Base-by-base conservation (phyloP, 768 basidiomycete species). In the Lactarius quietus region DNA sequence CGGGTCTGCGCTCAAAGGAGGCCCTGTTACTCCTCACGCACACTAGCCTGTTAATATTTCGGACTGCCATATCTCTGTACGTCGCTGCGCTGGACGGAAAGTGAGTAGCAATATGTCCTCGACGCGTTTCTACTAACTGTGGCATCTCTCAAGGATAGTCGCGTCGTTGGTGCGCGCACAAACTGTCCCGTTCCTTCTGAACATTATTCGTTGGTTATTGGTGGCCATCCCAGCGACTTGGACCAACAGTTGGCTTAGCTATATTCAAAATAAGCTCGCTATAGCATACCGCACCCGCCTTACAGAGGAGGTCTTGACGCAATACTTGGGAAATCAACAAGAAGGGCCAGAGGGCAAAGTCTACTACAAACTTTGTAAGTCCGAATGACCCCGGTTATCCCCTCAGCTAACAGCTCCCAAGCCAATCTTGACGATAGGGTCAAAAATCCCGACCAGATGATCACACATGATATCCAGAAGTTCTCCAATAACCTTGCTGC, bases 361-460 rank as follows among this genome's bases (percentile, higher is more conserved):
- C 15, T 99, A 95, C 75, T 99, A 99, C 75, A 96, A 97, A 75
- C 76, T 99, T 18, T 86, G 93, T 89, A 70, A 65, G 87, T 76
- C 35, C 58, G 26, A 43, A 15, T 18, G 6, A 8, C 2, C 14
- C 39, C 29, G 23, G 23, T 8, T 18, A 33, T 36, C 53, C 12
- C 36, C 4, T 7, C 26, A 1, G 43, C 33, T 41, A 14, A 43
- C 38, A 26, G 3, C 26, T 23, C 29, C 26, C 52, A 20, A 93
- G 94, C 92, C 52, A 97, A 97, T 74, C 77, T 98, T 70, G 95
- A 98, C 73, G 96, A 98, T 73, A 82, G 96, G 57, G 94, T 98
- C 57, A 94, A 94, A 80, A 97, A 98, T 70, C 90, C 93, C 18
- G 95, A 98, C 74, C 94, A 97, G 90, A 94, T 95, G 89, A 92